Conservation (phyloP, 352 stramenopile species). For the Phytophthora vignae region DNA sequence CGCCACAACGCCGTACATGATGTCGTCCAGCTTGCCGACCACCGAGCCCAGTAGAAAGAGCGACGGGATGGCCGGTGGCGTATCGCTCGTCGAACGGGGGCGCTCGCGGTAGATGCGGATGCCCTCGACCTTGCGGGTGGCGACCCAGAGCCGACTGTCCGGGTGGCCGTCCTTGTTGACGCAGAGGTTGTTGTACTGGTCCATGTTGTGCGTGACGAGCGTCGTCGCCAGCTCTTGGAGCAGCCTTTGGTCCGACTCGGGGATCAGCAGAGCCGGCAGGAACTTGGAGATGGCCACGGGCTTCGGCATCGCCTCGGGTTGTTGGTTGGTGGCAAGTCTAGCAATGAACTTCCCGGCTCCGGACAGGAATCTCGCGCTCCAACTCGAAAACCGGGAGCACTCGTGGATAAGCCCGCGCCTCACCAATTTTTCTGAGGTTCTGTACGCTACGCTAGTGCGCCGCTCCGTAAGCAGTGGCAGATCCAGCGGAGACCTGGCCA, state of each 20-base stretch:
- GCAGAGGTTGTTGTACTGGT: constrained; percentile 39
- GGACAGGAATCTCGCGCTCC: background rate
- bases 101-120: constrained; percentile 47
- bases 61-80: constrained; percentile 31
- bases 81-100: background rate
- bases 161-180: constrained; percentile 40
- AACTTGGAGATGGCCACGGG: constrained; percentile 36
- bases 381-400: background rate
- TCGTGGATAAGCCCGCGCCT: constrained; percentile 15
- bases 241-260: constrained; percentile 28
- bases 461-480: constrained; percentile 5
- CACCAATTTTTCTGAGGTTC: constrained; percentile 17
- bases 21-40: constrained; percentile 41
- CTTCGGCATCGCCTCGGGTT: constrained; percentile 34
- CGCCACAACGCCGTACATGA: constrained; percentile 43
- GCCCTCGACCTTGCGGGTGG: constrained; percentile 31
- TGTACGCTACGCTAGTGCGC: background rate
- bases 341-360: constrained; percentile 17
- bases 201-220: constrained; percentile 39
- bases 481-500: constrained; percentile 23
- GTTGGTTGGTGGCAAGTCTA: constrained; percentile 2
- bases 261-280: constrained; percentile 38
- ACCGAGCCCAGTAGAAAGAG: constrained; percentile 42
- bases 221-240: constrained; percentile 37
- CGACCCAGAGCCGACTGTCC: constrained; percentile 37